Evolutionary conservation across 805 yeast genomes (phyloP), one percentile per base, ranked within the genome.

Genomic region (Barnettozyma californica): DNA sequence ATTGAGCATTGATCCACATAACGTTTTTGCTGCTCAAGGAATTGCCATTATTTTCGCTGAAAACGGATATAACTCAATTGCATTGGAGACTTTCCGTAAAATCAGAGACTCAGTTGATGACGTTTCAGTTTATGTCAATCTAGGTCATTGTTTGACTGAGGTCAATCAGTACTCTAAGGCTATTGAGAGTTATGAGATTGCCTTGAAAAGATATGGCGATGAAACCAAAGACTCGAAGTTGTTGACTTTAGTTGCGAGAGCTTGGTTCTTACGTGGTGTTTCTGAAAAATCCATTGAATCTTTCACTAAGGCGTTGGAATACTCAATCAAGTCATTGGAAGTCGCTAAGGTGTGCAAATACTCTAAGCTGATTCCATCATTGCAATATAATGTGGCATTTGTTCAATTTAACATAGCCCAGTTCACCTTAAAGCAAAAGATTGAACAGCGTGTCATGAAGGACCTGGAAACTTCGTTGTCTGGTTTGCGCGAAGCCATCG

Each of bases 21-120:
- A 92, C 63, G 92, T 91, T 1, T 94, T 84, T 69, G 99, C 99
- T 5, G 98, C 99, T 1, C 99, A 94, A 67, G 99, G 99, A 47
- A 75, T 94, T 53, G 98, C 97, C 1, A 89, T 94, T 48, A 81
- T 90, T 5, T 86, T 89, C 65, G 95, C 95, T 10, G 97, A 92
- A 60, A 84, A 83, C 59, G 83, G 83, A 55, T 83, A 87, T 56
- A 69, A 80, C 31, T 81, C 80, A 23, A 74, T 83, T 52, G 96
- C 98, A 0, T 73, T 91, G 59, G 95, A 88, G 55, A 83, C 91
- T 41, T 82, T 94, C 60, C 78, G 95, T 65, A 89, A 91, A 57
- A 81, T 91, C 47, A 79, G 97, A 61, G 99, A 94, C 59, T 84
- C 97, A 5, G 72, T 91, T 54, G 84, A 86, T 61, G 96, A 88